Conservation (phyloP, 441 rosid species). For the Adansonia madagascariensis region DNA sequence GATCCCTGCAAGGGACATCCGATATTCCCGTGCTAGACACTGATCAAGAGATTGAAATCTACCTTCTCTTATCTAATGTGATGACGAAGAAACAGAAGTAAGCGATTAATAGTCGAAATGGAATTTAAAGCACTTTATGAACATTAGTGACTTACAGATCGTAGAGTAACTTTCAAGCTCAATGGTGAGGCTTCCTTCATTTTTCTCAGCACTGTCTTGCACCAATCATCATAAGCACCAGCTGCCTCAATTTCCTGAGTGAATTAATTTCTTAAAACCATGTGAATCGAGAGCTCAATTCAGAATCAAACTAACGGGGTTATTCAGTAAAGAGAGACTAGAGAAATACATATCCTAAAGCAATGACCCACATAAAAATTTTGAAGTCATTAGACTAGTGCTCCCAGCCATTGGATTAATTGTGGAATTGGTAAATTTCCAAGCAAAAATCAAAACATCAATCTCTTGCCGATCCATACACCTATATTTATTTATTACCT, state of each 20-base stretch:
- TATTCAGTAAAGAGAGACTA: not conserved
- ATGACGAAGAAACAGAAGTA: constrained; percentile 25
- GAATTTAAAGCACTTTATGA: constrained; percentile 26
- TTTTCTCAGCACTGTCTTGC: constrained; percentile 54
- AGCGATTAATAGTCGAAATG: not conserved
- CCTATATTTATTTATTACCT: no score
- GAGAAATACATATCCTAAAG: not conserved
- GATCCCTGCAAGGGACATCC: constrained; percentile 60
- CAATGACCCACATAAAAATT: not conserved
- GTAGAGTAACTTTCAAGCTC: constrained; percentile 81
- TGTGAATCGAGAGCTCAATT: constrained; percentile 1
- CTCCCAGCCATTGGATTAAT: not conserved
- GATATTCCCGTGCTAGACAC: constrained; percentile 82
- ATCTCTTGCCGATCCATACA: no score
- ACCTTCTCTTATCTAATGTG: constrained; percentile 76
- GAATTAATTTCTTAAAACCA: constrained; percentile 9
- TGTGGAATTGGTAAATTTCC: not conserved
- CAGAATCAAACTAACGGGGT: not conserved
- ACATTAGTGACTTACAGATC: constrained; percentile 55
- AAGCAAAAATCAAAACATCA: no score
- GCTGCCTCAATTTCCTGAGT: constrained; percentile 66
- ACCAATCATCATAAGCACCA: constrained; percentile 58
- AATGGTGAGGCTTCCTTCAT: constrained; percentile 83
- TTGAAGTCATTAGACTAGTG: not conserved
- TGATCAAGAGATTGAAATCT: constrained; percentile 87